Evolutionary conservation across 2,329 filamentous ascomycete genomes (phyloP), one percentile per base, ranked within the genome.

Genomic region (Arthroderma sp.): DNA sequence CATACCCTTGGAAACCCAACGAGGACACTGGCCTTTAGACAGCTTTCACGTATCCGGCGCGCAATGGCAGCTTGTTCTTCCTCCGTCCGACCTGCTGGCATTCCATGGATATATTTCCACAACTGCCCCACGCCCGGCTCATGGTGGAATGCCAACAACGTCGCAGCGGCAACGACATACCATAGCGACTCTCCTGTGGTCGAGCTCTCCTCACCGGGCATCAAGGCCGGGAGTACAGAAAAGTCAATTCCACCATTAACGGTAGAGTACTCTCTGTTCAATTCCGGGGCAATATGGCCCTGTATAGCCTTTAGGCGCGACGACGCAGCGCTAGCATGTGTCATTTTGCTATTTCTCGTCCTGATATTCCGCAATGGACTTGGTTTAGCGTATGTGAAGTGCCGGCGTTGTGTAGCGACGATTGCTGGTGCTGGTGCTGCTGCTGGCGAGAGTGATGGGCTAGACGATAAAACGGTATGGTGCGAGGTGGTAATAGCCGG

Each of bases 1-100:
- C 49, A 50, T 50, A 56, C 55, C 29, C 54, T 48, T 8, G 56
- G 56, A 46, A 58, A 58, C 6, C 56, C 56, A 36, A 58, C 56
- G 3, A 58, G 49, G 6, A 55, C 55, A 44, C 55, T 57, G 22
- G 54, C 50, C 42, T 58, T 58, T 11, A 58, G 46, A 37, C 55
- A 57, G 9, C 53, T 49, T 43, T 56, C 55, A 30, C 53, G 44
- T 10, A 58, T 54, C n/a, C 53, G 49, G 41, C 53, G 43, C 30
- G 55, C 55, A 34, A 49, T 49, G 9, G 48, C 29, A 6, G 54
- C 43, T 9, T 49, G 44, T 10, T 46, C 29, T 40, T 27, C 42
- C 11, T 47, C 48, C 1, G 32, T 29, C 6, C 47, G 40, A 27
- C 11, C n/a, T 10, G 42, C 42, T 30, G 42, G 29, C 10, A 30